phyloP scores from a whole-genome alignment of 352 stramenopile genomes.

The Globisporangium takayamanum region DNA sequence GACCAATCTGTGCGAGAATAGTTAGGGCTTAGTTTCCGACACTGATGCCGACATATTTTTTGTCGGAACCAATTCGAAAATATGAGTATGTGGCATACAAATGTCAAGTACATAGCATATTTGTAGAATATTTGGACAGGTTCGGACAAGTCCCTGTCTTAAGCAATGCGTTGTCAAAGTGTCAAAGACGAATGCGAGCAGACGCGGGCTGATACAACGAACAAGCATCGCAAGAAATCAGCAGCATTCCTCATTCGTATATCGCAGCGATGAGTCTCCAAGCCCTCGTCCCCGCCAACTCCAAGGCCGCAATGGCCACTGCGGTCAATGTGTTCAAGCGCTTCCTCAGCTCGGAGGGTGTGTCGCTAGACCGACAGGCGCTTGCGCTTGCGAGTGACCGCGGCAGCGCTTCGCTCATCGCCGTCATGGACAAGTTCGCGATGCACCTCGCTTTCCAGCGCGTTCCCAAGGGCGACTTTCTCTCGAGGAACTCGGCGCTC shows the following conservation, averaged over 20 bases:
- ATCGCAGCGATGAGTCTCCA: background rate
- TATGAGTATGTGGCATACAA: background rate
- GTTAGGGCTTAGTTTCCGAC: background rate
- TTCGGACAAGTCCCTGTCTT: background rate
- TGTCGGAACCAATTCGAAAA: background rate
- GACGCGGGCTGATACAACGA: background rate
- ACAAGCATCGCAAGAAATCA: background rate
- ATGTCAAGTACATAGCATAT: background rate
- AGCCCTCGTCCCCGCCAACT: background rate
- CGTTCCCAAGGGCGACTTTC: too few species aligned
- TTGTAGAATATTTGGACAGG: background rate
- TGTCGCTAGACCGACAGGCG: background rate
- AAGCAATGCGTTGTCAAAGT: background rate
- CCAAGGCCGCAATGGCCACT: background rate
- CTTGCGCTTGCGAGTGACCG: background rate
- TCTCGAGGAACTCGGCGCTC: too few species aligned
- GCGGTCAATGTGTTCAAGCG: slow-evolving; percentile 2
- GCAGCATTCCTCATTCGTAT: background rate
- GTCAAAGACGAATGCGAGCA: background rate
- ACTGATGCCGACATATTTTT: background rate
- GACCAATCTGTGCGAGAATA: too few species aligned
- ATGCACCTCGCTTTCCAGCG: background rate
- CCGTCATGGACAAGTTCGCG: slow-evolving; percentile 1
- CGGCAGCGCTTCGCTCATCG: background rate
- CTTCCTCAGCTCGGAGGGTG: background rate